Evolutionary conservation across 352 stramenopile species (phyloP).

Genomic region (Phytophthora sojae): DNA sequence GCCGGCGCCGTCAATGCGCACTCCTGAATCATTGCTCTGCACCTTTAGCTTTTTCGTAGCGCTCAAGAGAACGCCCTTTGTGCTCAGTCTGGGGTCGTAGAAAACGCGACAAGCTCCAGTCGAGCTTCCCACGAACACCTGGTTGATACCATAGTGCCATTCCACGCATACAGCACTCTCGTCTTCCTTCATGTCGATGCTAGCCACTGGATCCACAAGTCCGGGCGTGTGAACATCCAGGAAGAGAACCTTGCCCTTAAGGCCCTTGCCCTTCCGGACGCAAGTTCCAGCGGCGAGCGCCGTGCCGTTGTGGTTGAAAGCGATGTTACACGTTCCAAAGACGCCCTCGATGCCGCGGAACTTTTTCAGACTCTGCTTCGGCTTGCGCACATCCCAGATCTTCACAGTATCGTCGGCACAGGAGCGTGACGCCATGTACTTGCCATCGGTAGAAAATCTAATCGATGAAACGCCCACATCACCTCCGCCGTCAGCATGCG

Average conservation of each 20-base stretch:
- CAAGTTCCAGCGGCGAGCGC: constrained; percentile 72
- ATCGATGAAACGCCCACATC: constrained; percentile 79
- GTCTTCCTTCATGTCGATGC: constrained; percentile 77
- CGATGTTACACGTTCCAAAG: constrained; percentile 80
- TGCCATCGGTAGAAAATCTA: constrained; percentile 76
- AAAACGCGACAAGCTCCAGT: constrained; percentile 69
- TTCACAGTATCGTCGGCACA: constrained; percentile 85
- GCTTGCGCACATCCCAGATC: constrained; percentile 83
- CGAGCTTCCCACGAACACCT: constrained; percentile 82
- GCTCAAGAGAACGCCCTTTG: constrained; percentile 81
- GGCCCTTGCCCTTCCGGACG: constrained; percentile 69
- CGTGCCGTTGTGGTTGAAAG: constrained; percentile 82
- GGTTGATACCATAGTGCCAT: constrained; percentile 87
- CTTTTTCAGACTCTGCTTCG: constrained; percentile 64
- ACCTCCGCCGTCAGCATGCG: constrained; percentile 73
- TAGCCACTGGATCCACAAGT: constrained; percentile 57
- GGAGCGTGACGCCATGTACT: constrained; percentile 69
- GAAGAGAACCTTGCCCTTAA: constrained; percentile 70
- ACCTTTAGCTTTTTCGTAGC: constrained; percentile 85
- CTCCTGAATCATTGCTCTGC: constrained; percentile 56
- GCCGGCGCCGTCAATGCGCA: constrained; percentile 74
- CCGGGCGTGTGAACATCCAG: constrained; percentile 75
- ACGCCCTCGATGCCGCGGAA: constrained; percentile 71
- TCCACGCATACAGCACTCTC: constrained; percentile 87
- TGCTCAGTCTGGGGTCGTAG: constrained; percentile 77